A percentile compares a stretch with the other conserved stretches of the same genome.
These are phyloP conservation scores for Metarhizium brunneum DNA, from an alignment of 2,329 filamentous ascomycete genomes.

Conservation along the genomic window DNA sequence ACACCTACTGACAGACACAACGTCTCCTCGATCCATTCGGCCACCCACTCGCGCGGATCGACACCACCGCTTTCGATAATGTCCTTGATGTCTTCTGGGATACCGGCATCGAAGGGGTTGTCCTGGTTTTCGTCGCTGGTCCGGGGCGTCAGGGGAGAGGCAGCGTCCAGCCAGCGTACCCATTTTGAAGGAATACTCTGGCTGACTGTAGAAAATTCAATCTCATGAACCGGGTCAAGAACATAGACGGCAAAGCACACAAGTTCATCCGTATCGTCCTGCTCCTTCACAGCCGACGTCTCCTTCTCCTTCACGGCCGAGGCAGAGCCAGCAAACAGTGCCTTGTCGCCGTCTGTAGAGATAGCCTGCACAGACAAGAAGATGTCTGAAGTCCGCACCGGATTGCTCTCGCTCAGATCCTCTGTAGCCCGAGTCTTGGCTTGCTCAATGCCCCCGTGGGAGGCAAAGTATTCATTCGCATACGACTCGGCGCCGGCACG, in stretches of 20 bases:
- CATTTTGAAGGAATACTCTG: constrained; percentile 78
- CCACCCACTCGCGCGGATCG: constrained; percentile 92
- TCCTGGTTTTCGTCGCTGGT: constrained; percentile 38
- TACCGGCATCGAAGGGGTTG: constrained; percentile 23
- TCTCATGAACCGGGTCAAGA: constrained; percentile 82
- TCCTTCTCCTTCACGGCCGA: constrained; percentile 46
- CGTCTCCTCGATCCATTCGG: constrained; percentile 91
- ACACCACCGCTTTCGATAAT: constrained; percentile 70
- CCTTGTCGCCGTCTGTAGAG: constrained; percentile 50
- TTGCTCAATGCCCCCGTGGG: constrained; percentile 68
- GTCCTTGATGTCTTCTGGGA: constrained; percentile 78
- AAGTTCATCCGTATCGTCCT: constrained; percentile 48
- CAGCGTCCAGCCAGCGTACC: constrained; percentile 84
- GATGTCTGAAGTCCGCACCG: constrained; percentile 85
- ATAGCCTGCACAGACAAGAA: constrained; percentile 94
- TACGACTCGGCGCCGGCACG: constrained; percentile 85
- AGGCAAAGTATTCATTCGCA: constrained; percentile 72
- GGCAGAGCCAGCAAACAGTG: constrained; percentile 56
- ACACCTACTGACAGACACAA: constrained; percentile 71
- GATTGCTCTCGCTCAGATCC: constrained; percentile 72
- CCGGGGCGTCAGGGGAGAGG: constrained; percentile 45
- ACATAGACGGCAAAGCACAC: constrained; percentile 71
- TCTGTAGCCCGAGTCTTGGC: constrained; percentile 74
- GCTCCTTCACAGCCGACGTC: constrained; percentile 40
- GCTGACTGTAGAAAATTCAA: constrained; percentile 74